Evolutionary conservation across 75 land plant genomes (phyloP).

Genomic region (Chamaecyparis obtusa): DNA sequence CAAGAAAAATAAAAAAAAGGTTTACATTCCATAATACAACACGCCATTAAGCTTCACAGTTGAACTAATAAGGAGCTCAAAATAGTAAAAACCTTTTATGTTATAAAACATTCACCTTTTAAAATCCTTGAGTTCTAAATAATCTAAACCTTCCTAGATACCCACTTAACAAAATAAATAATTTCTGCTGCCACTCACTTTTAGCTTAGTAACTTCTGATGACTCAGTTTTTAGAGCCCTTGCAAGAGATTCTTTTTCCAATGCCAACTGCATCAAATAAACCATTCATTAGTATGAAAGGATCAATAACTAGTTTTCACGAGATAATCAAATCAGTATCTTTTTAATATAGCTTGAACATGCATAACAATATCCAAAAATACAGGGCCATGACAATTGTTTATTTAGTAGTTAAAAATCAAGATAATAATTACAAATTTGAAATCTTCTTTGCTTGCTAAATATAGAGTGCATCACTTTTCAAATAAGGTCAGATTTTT

Average conservation of each 20-base stretch:
- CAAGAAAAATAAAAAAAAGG: not conserved
- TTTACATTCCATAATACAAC: not conserved
- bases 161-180: not conserved
- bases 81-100: not conserved
- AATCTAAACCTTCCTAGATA: not conserved
- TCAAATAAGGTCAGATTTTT: not conserved
- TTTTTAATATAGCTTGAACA: not conserved
- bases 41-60: not conserved
- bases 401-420: not conserved
- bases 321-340: not conserved
- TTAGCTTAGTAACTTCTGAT: slow-evolving; percentile 47
- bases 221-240: slow-evolving; percentile 58
- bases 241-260: slow-evolving; percentile 73
- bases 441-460: not conserved
- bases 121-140: not conserved
- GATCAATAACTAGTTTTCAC: not conserved
- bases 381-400: not conserved
- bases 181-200: slow-evolving; percentile 33
- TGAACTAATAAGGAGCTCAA: slow-evolving; percentile 2
- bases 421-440: not conserved
- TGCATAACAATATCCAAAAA: not conserved
- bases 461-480: not conserved
- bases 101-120: not conserved
- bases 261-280: slow-evolving; percentile 50
- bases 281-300: not conserved